These are phyloP conservation scores for Candida wancherniae DNA, from an alignment of 805 yeast genomes.

Conservation along the genomic window DNA sequence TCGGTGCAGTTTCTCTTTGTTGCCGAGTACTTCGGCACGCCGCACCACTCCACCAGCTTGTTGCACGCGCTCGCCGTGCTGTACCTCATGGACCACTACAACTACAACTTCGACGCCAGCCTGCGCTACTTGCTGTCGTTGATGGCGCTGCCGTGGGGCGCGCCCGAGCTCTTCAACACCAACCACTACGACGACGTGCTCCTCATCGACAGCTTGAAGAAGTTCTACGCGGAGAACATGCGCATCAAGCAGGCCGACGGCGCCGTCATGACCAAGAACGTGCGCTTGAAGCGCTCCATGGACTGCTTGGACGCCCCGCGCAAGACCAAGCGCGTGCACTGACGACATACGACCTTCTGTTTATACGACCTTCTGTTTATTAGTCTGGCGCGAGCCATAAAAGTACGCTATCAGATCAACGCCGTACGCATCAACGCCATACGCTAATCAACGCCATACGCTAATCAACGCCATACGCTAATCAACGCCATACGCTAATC, in stretches of 20 bases:
- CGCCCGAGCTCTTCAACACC: slow-evolving; percentile 15
- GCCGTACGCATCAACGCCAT: no score
- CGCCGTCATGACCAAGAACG: slow-evolving; percentile 24
- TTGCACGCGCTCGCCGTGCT: slow-evolving; percentile 27
- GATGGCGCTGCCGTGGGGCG: neutral
- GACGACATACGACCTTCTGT: no score
- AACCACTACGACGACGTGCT: slow-evolving; percentile 38
- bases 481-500: no score
- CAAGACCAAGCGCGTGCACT: neutral
- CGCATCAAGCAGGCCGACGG: slow-evolving; percentile 25
- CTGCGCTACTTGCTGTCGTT: slow-evolving; percentile 22
- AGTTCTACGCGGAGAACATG: slow-evolving; percentile 31
- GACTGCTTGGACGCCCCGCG: slow-evolving; percentile 7
- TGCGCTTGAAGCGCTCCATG: slow-evolving; percentile 24
- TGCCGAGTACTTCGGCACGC: slow-evolving; percentile 25
- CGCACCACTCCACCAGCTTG: slow-evolving; percentile 22
- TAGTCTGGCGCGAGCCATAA: no score
- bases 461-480: no score
- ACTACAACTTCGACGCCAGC: slow-evolving; percentile 29
- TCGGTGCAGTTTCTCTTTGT: slow-evolving; percentile 29
- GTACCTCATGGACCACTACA: slow-evolving; percentile 38
- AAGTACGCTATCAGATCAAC: no score
- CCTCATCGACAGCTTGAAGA: slow-evolving; percentile 36
- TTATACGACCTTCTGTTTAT: no score
- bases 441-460: no score